Base-by-base conservation (phyloP, 495 filamentous ascomycete species). In the Hypoxylon intermedium region DNA sequence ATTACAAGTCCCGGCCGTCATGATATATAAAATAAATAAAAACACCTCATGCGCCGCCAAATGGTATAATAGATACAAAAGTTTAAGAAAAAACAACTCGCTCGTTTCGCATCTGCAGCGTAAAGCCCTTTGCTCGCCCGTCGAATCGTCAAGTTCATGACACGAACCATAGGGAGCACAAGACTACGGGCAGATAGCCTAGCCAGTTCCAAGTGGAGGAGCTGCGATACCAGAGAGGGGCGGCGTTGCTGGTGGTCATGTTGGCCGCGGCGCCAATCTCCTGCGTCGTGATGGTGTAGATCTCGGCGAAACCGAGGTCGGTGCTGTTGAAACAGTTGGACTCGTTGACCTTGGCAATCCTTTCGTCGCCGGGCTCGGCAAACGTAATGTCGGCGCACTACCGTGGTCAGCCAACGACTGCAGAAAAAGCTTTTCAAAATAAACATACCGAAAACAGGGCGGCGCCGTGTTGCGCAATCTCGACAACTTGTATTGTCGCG, bases 401-500 rank as follows among this genome's bases (percentile, higher is more conserved):
- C 31, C 18, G 15, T 19, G 18, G 5, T 2, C n/a, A 30, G 13
- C n/a, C 7, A 21, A 7, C 2, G 6, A 49, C 7, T 30, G 3
- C 1, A 1, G 20, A 30, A 51, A n/a, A n/a, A n/a, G n/a, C n/a
- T n/a, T n/a, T n/a, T n/a, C n/a, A n/a, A n/a, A n/a, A n/a, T n/a
- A n/a, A 21, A 84, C 89, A 67, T 83, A 98, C 94, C 67, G 93
- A 97, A 70, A 89, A 99, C 18, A 98, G 74, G 6, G 89, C 82
- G 2, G 94, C 95, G 11, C 95, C 95, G 70, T 97, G 94, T 58
- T 91, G 77, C 6, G 95, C 94, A 9, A 84, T 76, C 82, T 97
- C 92, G 30, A 99, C 85, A 13, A 98, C 77, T 73, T 99, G 95
- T 59, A 99, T 92, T 6, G 95, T 99, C 11, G 93, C 94, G 70